Evolutionary conservation across 805 yeast species (phyloP), one percentile per base, ranked within the genome.

Genomic region (Pichia sporocuriosa): DNA sequence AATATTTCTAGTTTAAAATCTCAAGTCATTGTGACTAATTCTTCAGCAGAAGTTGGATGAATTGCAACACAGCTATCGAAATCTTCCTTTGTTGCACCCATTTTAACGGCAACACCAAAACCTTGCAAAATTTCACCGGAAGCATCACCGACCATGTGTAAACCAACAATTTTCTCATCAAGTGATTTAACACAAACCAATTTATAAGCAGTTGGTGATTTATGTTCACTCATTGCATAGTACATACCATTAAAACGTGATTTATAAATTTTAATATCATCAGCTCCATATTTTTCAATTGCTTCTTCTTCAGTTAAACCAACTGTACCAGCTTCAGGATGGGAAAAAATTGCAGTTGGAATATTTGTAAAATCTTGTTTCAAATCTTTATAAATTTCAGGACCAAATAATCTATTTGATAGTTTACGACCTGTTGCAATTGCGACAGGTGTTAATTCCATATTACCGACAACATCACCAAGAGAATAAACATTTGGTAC

Each of bases 21-120:
- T 26, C 39, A 48, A 26, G 65, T 70, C 77, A 84, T 67, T 19
- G 99, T 93, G 29, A 93, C 99, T 38, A 93, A 66, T 68, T 93
- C 99, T 69, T 93, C 99, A 32, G 98, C 98, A 51, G 94, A 79
- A 2, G 98, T 93, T 49, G 99, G 99, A 62, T 93, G 99, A 59
- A 93, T 93, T 28, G 99, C 99, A 33, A 93, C 97, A 69, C 94
- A 85, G 62, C 69, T 79, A 66, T 93, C 99, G 51, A 93, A 93
- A 63, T 93, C 97, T 35, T 77, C 77, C 71, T 93, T 93, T 28
- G 99, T 93, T 32, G 98, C 98, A 26, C 99, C 99, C 98, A 93
- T 93, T 69, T 89, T 89, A 50, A 93, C 69, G 38, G 98, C 98
- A 41, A 89, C 98, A 45, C 97, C 98, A 57, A 93, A 93, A 29